Percentiles rank a stretch among this genome's conserved stretches.
These are phyloP conservation scores for Uronychia binucleata DNA, from an alignment of 73 alveolate genomes.

Conservation along the genomic window DNA sequence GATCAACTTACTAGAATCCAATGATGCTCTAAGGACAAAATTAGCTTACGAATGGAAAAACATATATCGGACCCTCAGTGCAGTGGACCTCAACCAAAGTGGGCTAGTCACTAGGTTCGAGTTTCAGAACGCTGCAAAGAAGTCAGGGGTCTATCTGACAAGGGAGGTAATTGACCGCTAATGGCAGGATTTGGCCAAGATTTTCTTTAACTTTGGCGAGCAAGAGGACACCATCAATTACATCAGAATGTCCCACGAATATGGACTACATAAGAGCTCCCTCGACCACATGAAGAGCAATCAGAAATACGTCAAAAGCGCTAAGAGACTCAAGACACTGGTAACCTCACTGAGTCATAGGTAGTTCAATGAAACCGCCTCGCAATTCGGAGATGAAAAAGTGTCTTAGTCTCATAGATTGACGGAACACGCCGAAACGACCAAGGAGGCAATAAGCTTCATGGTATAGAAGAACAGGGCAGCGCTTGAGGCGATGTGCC, in stretches of 20 bases:
- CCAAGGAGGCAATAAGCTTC: neutral
- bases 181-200: neutral
- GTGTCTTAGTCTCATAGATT: neutral
- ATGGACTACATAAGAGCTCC: constrained; percentile 23
- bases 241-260: constrained; percentile 23
- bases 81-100: neutral
- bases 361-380: neutral
- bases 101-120: constrained; percentile 33
- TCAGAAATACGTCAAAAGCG: neutral
- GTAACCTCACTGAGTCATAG: neutral
- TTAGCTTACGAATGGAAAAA: constrained; percentile 52
- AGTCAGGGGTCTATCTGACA: constrained; percentile 30
- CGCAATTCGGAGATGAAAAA: neutral
- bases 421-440: neutral
- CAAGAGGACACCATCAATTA: constrained; percentile 6
- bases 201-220: constrained; percentile 6
- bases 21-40: constrained; percentile 27
- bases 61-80: constrained; percentile 14
- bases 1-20: neutral
- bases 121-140: constrained; percentile 24
- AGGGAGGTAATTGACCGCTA: constrained; percentile 16
- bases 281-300: constrained; percentile 24
- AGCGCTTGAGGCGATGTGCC: neutral
- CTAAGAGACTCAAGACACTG: neutral
- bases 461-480: neutral